phyloP scores from a whole-genome alignment of 768 basidiomycete genomes.

The Naganishia kalamii region DNA sequence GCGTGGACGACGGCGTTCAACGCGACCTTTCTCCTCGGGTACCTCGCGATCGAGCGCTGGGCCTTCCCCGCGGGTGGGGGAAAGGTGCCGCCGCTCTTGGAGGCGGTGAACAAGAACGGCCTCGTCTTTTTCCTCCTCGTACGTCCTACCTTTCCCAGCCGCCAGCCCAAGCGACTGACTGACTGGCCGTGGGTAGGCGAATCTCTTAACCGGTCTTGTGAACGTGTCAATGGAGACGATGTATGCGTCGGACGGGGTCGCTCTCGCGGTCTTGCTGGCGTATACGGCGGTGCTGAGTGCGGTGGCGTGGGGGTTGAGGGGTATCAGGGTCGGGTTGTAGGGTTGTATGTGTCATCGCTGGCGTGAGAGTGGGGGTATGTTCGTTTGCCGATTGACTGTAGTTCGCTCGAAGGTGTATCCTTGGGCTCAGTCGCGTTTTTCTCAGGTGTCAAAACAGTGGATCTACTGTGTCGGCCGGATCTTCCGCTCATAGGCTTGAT shows the following conservation, averaged over 20 bases:
- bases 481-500: no score
- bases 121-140: constrained; percentile 75
- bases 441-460: no score
- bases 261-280: constrained; percentile 58
- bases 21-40: constrained; percentile 71
- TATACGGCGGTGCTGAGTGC: constrained; percentile 61
- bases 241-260: constrained; percentile 57
- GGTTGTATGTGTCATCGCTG: no score
- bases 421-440: no score
- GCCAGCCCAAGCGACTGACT: background rate
- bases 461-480: no score
- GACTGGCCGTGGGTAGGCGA: constrained; percentile 56
- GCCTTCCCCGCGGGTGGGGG: constrained; percentile 47
- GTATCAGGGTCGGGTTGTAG: constrained; percentile 7
- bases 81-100: constrained; percentile 53
- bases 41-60: constrained; percentile 65
- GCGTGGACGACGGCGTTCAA: constrained; percentile 87
- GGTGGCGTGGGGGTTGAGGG: constrained; percentile 57
- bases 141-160: constrained; percentile 41
- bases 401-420: no score
- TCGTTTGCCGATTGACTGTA: no score
- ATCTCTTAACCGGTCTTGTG: constrained; percentile 74
- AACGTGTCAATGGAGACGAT: constrained; percentile 77
- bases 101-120: constrained; percentile 76
- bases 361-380: no score